A percentile compares a stretch with the other conserved stretches of the same genome.
Evolutionary conservation across 2,329 filamentous ascomycete species (phyloP).

Genomic region (Xylaria sp.): DNA sequence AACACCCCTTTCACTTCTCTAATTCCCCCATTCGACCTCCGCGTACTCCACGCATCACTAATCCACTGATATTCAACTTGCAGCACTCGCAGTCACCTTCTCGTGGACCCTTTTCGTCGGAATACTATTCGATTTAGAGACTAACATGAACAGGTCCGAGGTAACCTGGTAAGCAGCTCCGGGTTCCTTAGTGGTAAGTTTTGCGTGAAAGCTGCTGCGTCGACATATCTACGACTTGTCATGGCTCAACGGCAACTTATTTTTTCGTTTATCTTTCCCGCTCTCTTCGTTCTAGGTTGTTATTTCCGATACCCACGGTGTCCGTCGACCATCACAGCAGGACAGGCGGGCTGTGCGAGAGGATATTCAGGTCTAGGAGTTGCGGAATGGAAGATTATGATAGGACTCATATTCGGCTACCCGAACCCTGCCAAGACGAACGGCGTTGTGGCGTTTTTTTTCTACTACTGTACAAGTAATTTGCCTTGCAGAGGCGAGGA

Average conservation of each 20-base stretch:
- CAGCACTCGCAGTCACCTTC: slow-evolving; percentile 20
- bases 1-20: slow-evolving; percentile 7
- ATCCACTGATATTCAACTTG: slow-evolving; percentile 26
- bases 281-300: too few relatives aligned
- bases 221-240: not conserved
- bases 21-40: slow-evolving; percentile 13
- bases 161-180: slow-evolving; percentile 3
- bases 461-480: not conserved
- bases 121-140: slow-evolving; percentile 17
- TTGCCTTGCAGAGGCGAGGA: slow-evolving; percentile 3
- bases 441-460: slow-evolving; percentile 8
- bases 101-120: slow-evolving; percentile 14
- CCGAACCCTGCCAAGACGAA: slow-evolving; percentile 3
- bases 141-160: slow-evolving; percentile 30
- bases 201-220: slow-evolving; percentile 2
- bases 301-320: slow-evolving; percentile 19
- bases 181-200: slow-evolving; percentile 30
- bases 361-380: slow-evolving; percentile 17
- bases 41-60: slow-evolving; percentile 23
- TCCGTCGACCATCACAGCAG: slow-evolving; percentile 3
- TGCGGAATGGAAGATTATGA: slow-evolving; percentile 16
- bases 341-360: slow-evolving; percentile 7
- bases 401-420: not conserved
- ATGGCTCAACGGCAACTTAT: slow-evolving; percentile 3
- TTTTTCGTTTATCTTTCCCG: slow-evolving; percentile 1